Percentiles rank a stretch among this genome's conserved stretches.
These are phyloP conservation scores for Paramecium caudatum DNA, from an alignment of 73 alveolate genomes.

Conservation along the genomic window DNA sequence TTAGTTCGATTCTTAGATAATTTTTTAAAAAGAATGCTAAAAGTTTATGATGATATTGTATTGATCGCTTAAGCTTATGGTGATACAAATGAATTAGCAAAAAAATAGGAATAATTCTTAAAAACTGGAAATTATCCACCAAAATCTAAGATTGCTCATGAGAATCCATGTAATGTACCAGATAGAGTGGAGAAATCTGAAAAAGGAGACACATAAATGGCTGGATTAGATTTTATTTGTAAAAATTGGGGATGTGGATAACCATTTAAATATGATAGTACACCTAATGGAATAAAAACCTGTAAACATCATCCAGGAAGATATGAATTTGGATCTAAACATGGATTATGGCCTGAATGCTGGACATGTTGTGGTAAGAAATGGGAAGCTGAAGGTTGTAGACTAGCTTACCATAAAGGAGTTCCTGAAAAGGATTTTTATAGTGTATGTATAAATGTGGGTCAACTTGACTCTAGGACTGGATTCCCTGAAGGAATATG, in stretches of 20 bases:
- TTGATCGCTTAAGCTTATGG: slow-evolving; percentile 93
- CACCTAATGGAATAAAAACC: slow-evolving; percentile 78
- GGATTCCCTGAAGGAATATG: slow-evolving; percentile 95
- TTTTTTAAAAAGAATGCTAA: slow-evolving; percentile 44
- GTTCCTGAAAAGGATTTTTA: slow-evolving; percentile 84
- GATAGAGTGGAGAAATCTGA: slow-evolving; percentile 75
- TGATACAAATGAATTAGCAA: slow-evolving; percentile 83
- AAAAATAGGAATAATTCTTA: slow-evolving; percentile 78
- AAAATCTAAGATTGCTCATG: slow-evolving; percentile 74
- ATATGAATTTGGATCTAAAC: slow-evolving; percentile 96
- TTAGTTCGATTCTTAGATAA: slow-evolving; percentile 43
- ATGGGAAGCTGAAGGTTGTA: slow-evolving; percentile 97
- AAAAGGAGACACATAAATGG: slow-evolving; percentile 46
- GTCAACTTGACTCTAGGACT: slow-evolving; percentile 89
- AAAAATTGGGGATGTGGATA: slow-evolving; percentile 93
- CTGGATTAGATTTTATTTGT: slow-evolving; percentile 65
- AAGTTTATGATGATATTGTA: slow-evolving; percentile 85
- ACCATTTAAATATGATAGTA: slow-evolving; percentile 86
- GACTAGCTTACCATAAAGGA: slow-evolving; percentile 93
- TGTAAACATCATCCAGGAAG: slow-evolving; percentile 97
- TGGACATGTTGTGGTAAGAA: slow-evolving; percentile 98
- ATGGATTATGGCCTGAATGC: slow-evolving; percentile 99
- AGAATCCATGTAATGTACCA: slow-evolving; percentile 85
- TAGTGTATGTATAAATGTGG: slow-evolving; percentile 92
- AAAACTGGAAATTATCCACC: slow-evolving; percentile 73